A percentile compares a stretch with the other conserved stretches of the same genome.
Conservation (phyloP, 2,329 filamentous ascomycete genomes). For the Colletotrichum kahawae region DNA sequence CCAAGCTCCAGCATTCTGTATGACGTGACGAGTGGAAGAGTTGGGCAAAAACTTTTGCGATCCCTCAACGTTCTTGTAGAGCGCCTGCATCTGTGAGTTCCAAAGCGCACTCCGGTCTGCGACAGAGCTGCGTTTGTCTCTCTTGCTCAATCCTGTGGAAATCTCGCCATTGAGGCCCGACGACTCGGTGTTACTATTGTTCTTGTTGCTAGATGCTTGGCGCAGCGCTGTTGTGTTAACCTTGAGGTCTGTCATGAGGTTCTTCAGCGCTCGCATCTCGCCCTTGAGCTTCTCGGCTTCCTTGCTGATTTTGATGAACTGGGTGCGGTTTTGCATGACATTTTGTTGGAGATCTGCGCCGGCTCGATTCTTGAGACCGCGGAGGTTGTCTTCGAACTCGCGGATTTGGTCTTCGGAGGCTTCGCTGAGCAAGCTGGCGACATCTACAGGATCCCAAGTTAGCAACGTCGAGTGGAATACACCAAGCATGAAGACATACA, state of each 20-base stretch:
- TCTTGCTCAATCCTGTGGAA: conserved; percentile 63
- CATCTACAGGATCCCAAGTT: conserved; percentile 47
- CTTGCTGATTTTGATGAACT: conserved; percentile 99
- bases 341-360: conserved; percentile 89
- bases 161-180: conserved; percentile 57
- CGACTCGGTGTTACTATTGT: conserved; percentile 48
- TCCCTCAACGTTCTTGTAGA: conserved; percentile 98
- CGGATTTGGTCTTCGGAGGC: conserved; percentile 87
- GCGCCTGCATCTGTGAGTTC: conserved; percentile 75
- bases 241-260: conserved; percentile 92
- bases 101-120: conserved; percentile 70
- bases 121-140: conserved; percentile 89
- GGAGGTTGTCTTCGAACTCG: conserved; percentile 78
- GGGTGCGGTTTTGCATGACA: conserved; percentile 94
- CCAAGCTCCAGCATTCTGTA: conserved; percentile 92
- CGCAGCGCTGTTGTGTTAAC: conserved; percentile 73
- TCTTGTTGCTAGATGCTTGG: conserved; percentile 59
- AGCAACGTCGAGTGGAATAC: conserved; percentile 1
- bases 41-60: conserved; percentile 97
- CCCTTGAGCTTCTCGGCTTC: conserved; percentile 97
- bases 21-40: conserved; percentile 87
- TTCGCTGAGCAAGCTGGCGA: conserved; percentile 76
- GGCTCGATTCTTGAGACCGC: conserved; percentile 78
- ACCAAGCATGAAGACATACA: conserved; percentile 53
- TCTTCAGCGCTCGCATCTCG: conserved; percentile 90